phyloP scores from a whole-genome alignment of 176 grass and related monocot species.

The Calamus simplicifolius region DNA sequence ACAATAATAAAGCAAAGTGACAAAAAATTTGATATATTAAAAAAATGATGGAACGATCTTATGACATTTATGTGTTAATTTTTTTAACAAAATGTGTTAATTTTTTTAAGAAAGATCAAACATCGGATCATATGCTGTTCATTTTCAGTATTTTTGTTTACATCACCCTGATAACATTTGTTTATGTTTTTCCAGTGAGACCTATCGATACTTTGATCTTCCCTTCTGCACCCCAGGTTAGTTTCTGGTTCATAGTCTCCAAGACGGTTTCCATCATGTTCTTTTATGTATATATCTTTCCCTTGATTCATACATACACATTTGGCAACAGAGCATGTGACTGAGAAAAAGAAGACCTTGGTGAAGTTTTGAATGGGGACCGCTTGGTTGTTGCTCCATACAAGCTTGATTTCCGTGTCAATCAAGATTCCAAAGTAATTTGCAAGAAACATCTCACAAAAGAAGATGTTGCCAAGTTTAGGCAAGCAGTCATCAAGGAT shows the following conservation, averaged over 20 bases:
- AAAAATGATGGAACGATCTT: too few species aligned
- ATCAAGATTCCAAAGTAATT: conserved; percentile 50
- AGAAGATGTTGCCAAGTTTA: conserved; percentile 75
- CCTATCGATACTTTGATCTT: conserved; percentile 88
- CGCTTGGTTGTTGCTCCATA: conserved; percentile 90
- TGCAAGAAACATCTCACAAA: conserved; percentile 67
- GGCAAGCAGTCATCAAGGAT: conserved; percentile 63
- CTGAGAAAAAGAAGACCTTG: conserved; percentile 82
- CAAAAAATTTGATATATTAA: too few species aligned
- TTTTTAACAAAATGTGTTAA: too few species aligned
- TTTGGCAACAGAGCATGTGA: conserved; percentile 59
- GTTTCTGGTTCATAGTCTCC: not conserved
- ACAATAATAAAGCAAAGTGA: too few species aligned
- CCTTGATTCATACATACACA: not conserved
- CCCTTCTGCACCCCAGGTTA: conserved; percentile 91
- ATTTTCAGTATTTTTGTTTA: too few species aligned
- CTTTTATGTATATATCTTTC: not conserved
- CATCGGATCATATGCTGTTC: too few species aligned
- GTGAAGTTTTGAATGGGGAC: conserved; percentile 89
- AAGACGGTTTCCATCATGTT: not conserved
- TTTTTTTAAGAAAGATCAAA: too few species aligned
- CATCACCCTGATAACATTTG: not conserved
- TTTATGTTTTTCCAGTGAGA: conserved; percentile 63
- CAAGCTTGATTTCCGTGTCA: conserved; percentile 62
- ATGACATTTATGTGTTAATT: too few species aligned